Conservation (phyloP, 2,329 filamentous ascomycete genomes). For the Penicillium sp. region DNA sequence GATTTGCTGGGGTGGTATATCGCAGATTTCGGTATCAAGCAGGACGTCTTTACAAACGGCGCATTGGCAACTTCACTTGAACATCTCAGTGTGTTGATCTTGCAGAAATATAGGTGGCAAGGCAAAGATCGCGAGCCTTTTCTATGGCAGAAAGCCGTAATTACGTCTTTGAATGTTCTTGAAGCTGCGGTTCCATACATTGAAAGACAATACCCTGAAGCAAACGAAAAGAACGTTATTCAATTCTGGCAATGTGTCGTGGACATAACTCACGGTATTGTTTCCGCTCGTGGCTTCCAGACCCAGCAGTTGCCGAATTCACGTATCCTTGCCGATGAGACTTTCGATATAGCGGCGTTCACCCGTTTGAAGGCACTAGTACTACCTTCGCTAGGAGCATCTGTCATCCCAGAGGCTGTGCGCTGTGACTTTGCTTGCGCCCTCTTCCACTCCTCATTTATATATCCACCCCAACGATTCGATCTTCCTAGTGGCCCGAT, state of each 20-base stretch:
- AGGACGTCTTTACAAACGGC: conserved; percentile 71
- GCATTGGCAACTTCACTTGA: conserved; percentile 68
- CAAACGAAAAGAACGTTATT: conserved; percentile 48
- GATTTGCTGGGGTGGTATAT: conserved; percentile 60
- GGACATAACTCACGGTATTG: conserved; percentile 68
- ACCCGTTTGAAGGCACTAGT: conserved; percentile 68
- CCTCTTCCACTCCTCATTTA: conserved; percentile 80
- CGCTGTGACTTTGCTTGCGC: conserved; percentile 72
- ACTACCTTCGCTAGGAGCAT: conserved; percentile 71
- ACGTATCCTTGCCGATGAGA: conserved; percentile 69
- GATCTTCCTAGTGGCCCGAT: conserved; percentile 56
- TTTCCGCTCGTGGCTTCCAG: conserved; percentile 65
- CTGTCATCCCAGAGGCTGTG: conserved; percentile 67
- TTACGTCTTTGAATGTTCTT: conserved; percentile 69
- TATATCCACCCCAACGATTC: conserved; percentile 70
- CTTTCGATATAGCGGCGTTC: conserved; percentile 80
- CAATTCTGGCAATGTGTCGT: conserved; percentile 74
- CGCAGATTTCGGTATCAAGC: conserved; percentile 51
- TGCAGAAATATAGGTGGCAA: conserved; percentile 78
- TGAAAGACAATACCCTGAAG: conserved; percentile 43
- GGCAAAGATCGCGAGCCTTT: conserved; percentile 70
- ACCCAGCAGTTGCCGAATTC: conserved; percentile 42
- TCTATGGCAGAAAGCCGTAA: conserved; percentile 81
- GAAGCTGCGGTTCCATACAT: conserved; percentile 67
- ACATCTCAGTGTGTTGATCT: conserved; percentile 71